Percentiles rank a stretch among this genome's conserved stretches.
Evolutionary conservation across 345 rosid species (phyloP).

Genomic region (Citrus mangshanensis): DNA sequence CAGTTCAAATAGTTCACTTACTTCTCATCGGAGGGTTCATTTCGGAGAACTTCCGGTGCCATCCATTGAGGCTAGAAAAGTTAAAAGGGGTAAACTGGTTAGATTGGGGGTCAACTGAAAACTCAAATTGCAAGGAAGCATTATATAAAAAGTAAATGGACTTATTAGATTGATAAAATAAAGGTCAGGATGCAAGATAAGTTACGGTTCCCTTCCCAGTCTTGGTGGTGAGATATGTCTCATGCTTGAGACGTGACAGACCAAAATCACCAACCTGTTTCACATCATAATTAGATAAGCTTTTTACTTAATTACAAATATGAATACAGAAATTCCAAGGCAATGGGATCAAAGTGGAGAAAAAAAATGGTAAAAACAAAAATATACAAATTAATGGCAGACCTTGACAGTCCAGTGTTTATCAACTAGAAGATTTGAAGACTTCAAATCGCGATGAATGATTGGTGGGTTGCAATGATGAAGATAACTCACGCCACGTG

Average conservation of each 20-base stretch:
- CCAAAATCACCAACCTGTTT: constrained; percentile 97
- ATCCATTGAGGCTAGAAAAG: constrained; percentile 95
- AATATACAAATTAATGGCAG: constrained; percentile 13
- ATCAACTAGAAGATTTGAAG: constrained; percentile 94
- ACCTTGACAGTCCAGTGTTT: constrained; percentile 97
- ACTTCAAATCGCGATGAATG: constrained; percentile 97
- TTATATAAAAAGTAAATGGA: background rate
- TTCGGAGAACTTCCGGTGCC: constrained; percentile 98
- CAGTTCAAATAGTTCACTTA: constrained; percentile 32
- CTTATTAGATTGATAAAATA: constrained; percentile 2
- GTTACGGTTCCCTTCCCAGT: constrained; percentile 94
- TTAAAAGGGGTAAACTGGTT: constrained; percentile 3
- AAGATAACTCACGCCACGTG: constrained; percentile 96
- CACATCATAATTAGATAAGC: background rate
- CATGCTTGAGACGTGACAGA: constrained; percentile 90
- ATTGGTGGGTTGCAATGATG: constrained; percentile 88
- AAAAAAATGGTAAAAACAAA: background rate
- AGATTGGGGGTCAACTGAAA: constrained; percentile 13
- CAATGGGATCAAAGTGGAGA: background rate
- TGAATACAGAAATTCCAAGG: background rate
- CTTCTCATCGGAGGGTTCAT: constrained; percentile 97
- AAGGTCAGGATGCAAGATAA: background rate
- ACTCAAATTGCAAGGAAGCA: background rate
- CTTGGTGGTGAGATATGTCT: constrained; percentile 69
- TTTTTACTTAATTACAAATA: constrained; percentile 9